These are phyloP conservation scores for Cladosporium phlei DNA, from an alignment of 2,329 filamentous ascomycete species.

Conservation along the genomic window DNA sequence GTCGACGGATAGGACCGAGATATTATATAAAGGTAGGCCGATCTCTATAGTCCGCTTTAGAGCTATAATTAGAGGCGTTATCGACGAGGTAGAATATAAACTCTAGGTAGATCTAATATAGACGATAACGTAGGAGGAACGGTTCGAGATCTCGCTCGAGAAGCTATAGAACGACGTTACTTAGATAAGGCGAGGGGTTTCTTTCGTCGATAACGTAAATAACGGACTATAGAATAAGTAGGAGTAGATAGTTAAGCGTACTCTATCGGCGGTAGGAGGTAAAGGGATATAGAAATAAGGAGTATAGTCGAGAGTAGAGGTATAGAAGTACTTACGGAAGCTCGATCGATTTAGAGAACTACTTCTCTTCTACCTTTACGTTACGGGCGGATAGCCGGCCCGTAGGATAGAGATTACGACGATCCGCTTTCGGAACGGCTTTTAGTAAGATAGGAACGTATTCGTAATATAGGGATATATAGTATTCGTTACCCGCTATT, in stretches of 20 bases:
- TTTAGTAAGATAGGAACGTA: conserved; percentile 22
- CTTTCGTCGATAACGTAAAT: conserved; percentile 18
- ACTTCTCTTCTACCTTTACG: conserved; percentile 17
- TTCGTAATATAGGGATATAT: conserved; percentile 21
- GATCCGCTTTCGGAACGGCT: conserved; percentile 18
- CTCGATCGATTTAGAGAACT: conserved; percentile 17
- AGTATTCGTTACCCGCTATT: conserved; percentile 21
- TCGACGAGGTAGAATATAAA: conserved; percentile 16
- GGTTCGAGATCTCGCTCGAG: conserved; percentile 18
- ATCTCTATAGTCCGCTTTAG: conserved; percentile 19
- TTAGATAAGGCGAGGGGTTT: conserved; percentile 18
- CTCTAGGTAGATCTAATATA: conserved; percentile 21
- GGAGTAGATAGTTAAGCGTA: conserved; percentile 17
- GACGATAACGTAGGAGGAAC: conserved; percentile 13
- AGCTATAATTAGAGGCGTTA: conserved; percentile 16
- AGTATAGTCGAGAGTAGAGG: not conserved
- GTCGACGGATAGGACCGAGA: conserved; percentile 3
- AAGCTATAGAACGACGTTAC: conserved; percentile 21
- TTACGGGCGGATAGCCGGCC: conserved; percentile 16
- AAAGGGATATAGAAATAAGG: not conserved
- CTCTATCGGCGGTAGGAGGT: conserved; percentile 10
- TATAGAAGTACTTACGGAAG: conserved; percentile 13
- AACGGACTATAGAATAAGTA: conserved; percentile 19
- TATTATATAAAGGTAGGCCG: not conserved
- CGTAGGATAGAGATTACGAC: conserved; percentile 20